Evolutionary conservation across 768 basidiomycete species (phyloP).

Genomic region (Pleurotus platypus): DNA sequence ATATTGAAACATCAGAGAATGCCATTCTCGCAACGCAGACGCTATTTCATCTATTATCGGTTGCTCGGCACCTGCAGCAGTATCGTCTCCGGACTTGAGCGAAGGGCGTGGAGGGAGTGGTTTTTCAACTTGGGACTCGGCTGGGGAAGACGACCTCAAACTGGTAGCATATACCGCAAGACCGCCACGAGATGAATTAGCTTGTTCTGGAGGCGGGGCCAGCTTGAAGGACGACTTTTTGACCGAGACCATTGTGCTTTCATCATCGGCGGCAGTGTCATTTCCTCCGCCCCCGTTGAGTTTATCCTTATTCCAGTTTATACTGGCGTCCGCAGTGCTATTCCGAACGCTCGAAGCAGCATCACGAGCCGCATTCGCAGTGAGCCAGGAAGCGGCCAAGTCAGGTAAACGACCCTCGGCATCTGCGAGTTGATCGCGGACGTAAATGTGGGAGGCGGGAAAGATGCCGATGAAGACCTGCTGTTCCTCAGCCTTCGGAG

Average conservation of each 20-base stretch:
- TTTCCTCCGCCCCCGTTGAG: conserved; percentile 31
- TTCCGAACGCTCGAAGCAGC: conserved; percentile 21
- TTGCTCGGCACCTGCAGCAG: conserved; percentile 73
- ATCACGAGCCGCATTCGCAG: conserved; percentile 28
- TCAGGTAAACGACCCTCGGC: conserved; percentile 84
- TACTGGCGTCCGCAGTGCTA: conserved; percentile 42
- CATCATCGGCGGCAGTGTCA: neutral
- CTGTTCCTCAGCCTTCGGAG: conserved; percentile 70
- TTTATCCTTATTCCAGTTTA: conserved; percentile 44
- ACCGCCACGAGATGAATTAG: conserved; percentile 67
- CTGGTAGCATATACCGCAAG: conserved; percentile 72
- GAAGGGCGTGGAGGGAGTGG: conserved; percentile 87
- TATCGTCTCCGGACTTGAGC: conserved; percentile 94
- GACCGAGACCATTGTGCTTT: conserved; percentile 42
- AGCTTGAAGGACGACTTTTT: conserved; percentile 64
- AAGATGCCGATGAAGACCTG: conserved; percentile 95
- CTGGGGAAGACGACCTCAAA: conserved; percentile 67
- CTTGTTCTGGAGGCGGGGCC: conserved; percentile 71
- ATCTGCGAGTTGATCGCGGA: conserved; percentile 83
- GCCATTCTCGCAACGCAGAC: conserved; percentile 95
- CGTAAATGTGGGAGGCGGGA: conserved; percentile 82
- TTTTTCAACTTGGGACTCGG: conserved; percentile 62
- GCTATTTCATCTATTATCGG: conserved; percentile 98
- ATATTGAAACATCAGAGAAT: conserved; percentile 86
- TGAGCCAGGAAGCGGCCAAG: conserved; percentile 54